Percentiles rank a stretch among this genome's conserved stretches.
phyloP scores from a whole-genome alignment of 2,329 filamentous ascomycete genomes.

The Domatiomyces globalis region DNA sequence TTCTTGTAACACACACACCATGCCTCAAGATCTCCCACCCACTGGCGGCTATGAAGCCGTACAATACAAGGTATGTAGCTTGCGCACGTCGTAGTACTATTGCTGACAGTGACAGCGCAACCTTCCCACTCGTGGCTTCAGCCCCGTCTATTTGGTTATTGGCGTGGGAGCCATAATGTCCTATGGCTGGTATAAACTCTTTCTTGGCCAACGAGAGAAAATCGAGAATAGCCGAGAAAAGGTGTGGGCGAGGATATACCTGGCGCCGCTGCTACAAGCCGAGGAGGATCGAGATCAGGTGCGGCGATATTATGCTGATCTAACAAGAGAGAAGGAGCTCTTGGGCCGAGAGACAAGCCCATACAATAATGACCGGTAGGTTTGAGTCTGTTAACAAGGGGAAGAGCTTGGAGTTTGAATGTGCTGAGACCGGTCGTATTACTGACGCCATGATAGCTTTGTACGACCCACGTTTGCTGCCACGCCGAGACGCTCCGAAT shows the following conservation, averaged over 20 bases:
- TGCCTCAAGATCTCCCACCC: slow-evolving; percentile 98
- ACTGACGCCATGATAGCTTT: slow-evolving; percentile 42
- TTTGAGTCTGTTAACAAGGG: slow-evolving; percentile 10
- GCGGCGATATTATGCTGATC: slow-evolving; percentile 69
- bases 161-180: slow-evolving; percentile 66
- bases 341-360: slow-evolving; percentile 70
- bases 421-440: not conserved
- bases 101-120: slow-evolving; percentile 51
- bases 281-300: slow-evolving; percentile 95
- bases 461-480: slow-evolving; percentile 67
- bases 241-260: slow-evolving; percentile 92
- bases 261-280: slow-evolving; percentile 85
- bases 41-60: slow-evolving; percentile 86
- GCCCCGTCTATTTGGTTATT: slow-evolving; percentile 62
- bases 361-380: slow-evolving; percentile 79
- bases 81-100: not conserved
- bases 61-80: slow-evolving; percentile 71
- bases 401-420: not conserved
- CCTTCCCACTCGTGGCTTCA: slow-evolving; percentile 79
- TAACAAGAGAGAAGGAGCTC: slow-evolving; percentile 79
- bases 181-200: slow-evolving; percentile 80
- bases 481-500: slow-evolving; percentile 43
- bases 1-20: slow-evolving; percentile 31
- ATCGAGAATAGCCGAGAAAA: slow-evolving; percentile 93
- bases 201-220: slow-evolving; percentile 72